Evolutionary conservation across 2,329 filamentous ascomycete species (phyloP), one percentile per base, ranked within the genome.

Genomic region (Aspergillus neoniger): DNA sequence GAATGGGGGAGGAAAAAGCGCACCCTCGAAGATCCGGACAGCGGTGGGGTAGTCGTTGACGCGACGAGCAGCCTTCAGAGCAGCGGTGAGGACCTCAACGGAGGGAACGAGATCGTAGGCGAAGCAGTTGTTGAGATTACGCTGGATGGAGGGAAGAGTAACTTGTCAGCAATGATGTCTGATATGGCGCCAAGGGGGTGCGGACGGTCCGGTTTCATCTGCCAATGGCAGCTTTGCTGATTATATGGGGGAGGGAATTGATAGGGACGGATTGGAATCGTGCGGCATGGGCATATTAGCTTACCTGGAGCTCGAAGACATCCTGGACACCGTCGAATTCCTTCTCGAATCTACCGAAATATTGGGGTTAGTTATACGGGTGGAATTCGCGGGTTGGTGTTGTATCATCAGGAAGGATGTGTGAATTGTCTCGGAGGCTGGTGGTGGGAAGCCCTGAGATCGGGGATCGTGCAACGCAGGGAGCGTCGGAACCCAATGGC

Each of bases 91-190:
- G 77, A 99, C 95, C 70, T 91, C 88, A 67, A 94, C 88, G 48
- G 94, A 95, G 75, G 96, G 95, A 69, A 99, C 95, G 75, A 99
- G 90, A 88, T 99, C 95, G 89, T 99, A 99, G 77, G 95, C 95
- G 83, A 99, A 99, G 78, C 92, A 94, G 84, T 99, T 99, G 89
- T 99, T 99, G 76, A 96, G 86, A 85, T 96, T 96, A 81, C 92
- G 91, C 86, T 92, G 76, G 67, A 57, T 36, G 58, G 47, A 41
- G 25, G 21, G 39, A 53, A 32, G 30, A 48, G 15, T 47, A 15
- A 15, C 17, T 48, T 53, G 41, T 70, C 55, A 68, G 65, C 47
- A 36, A 49, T 59, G 12, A 5, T 44, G 39, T 28, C 25, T 55
- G 41, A 44, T 55, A 55, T 53, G 21, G 21, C 12, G 51, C 36